Evolutionary conservation across 163 green algal genomes (phyloP).

Genomic region (Chloromonas sp.): DNA sequence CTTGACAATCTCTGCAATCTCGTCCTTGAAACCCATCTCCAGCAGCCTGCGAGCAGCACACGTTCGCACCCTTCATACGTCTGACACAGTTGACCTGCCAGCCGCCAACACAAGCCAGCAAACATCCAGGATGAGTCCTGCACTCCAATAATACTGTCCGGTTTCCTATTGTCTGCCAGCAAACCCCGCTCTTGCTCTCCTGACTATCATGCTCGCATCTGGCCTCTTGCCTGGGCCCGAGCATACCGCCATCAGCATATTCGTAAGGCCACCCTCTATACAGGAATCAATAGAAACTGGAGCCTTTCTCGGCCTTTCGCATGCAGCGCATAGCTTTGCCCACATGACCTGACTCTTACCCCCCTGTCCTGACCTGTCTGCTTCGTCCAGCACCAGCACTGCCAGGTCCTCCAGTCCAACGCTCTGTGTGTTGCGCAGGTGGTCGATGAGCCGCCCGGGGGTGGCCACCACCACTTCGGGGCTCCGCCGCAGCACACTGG

Average conservation of each 20-base stretch:
- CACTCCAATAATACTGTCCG: too few species aligned
- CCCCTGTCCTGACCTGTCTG: slow-evolving; percentile 60
- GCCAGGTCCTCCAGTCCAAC: slow-evolving; percentile 91
- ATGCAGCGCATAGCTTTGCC: not conserved
- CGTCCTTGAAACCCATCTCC: slow-evolving; percentile 61
- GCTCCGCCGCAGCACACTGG: slow-evolving; percentile 36
- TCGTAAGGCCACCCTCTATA: too few species aligned
- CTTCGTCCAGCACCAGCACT: slow-evolving; percentile 94
- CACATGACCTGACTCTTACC: slow-evolving; percentile 1
- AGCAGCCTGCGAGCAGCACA: slow-evolving; percentile 30
- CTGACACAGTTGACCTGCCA: not conserved
- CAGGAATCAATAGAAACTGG: too few species aligned
- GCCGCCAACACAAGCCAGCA: not conserved
- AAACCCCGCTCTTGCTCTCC: too few species aligned
- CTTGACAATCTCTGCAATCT: slow-evolving; percentile 73
- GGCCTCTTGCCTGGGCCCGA: too few species aligned
- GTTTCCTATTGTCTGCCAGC: too few species aligned
- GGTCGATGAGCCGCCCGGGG: slow-evolving; percentile 51
- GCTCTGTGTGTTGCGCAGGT: slow-evolving; percentile 59
- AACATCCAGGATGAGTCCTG: slow-evolving; percentile 36
- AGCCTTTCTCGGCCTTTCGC: too few species aligned
- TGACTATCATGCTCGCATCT: too few species aligned
- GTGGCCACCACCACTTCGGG: slow-evolving; percentile 95
- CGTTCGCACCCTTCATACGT: not conserved
- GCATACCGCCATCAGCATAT: too few species aligned